A percentile compares a stretch with the other conserved stretches of the same genome.
These are phyloP conservation scores for Saccharum officinarum DNA, from an alignment of 176 grass and related monocot genomes.

Conservation along the genomic window DNA sequence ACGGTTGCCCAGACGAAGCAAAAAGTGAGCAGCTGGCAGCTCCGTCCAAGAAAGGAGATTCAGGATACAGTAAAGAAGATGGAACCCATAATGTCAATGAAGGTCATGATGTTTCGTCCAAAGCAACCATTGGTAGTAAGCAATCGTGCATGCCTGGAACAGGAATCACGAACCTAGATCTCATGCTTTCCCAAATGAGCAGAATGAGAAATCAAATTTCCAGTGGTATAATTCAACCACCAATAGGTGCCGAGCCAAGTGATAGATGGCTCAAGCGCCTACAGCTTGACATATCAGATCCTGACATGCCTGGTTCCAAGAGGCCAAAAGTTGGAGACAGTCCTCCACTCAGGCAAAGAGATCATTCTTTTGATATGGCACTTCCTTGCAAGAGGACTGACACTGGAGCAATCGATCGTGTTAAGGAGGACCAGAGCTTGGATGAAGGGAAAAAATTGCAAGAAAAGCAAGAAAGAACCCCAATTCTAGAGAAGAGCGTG, in stretches of 20 bases:
- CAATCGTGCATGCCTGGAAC: slow-evolving; percentile 18
- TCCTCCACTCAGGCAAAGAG: slow-evolving; percentile 10
- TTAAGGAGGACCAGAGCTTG: background rate
- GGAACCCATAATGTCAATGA: slow-evolving; percentile 1
- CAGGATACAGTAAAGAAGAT: slow-evolving; percentile 11
- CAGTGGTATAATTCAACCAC: background rate
- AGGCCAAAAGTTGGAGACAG: slow-evolving; percentile 25
- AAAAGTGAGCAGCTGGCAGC: slow-evolving; percentile 7
- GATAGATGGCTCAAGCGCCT: slow-evolving; percentile 72
- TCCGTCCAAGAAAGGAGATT: slow-evolving; percentile 9
- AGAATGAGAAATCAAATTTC: slow-evolving; percentile 35
- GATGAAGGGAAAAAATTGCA: slow-evolving; percentile 7
- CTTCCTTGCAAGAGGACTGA: background rate
- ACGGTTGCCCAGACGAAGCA: background rate
- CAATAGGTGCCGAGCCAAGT: background rate
- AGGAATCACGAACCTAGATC: slow-evolving; percentile 31
- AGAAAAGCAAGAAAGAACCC: slow-evolving; percentile 1
- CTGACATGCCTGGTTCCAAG: slow-evolving; percentile 35
- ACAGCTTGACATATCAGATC: slow-evolving; percentile 8
- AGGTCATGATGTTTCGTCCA: slow-evolving; percentile 19
- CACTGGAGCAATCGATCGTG: background rate
- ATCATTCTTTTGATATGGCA: background rate
- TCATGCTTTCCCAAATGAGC: slow-evolving; percentile 27
- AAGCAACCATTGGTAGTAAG: slow-evolving; percentile 3
- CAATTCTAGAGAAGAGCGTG: slow-evolving; percentile 33